Percentiles rank a stretch among this genome's conserved stretches.
These are phyloP conservation scores for Boletus rex-veris DNA, from an alignment of 768 basidiomycete species.

Conservation along the genomic window DNA sequence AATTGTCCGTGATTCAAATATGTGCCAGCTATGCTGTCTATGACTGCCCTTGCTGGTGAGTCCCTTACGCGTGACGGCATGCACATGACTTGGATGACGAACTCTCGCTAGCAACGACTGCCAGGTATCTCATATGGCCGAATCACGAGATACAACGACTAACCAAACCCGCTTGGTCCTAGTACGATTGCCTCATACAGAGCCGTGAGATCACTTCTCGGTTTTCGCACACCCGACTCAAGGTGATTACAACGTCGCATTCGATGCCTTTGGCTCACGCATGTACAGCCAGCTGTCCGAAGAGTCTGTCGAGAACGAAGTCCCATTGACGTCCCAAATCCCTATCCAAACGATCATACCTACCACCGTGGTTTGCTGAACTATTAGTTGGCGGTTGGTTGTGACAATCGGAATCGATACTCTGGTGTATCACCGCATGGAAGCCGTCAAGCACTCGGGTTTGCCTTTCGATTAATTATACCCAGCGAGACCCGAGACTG, in stretches of 20 bases:
- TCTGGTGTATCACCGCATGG: too few relatives aligned
- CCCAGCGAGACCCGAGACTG: too few relatives aligned
- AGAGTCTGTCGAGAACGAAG: neutral
- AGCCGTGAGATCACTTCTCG: slow-evolving; percentile 18
- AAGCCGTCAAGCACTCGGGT: too few relatives aligned
- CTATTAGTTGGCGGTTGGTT: too few relatives aligned
- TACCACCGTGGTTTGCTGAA: neutral
- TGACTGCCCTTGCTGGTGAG: slow-evolving; percentile 10
- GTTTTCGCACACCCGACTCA: neutral
- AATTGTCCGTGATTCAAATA: neutral
- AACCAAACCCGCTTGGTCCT: neutral
- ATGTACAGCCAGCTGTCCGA: neutral
- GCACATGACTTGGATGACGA: neutral
- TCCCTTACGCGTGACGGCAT: neutral
- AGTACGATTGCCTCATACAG: slow-evolving; percentile 18
- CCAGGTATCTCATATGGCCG: slow-evolving; percentile 8
- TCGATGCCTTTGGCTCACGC: neutral
- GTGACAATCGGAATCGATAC: too few relatives aligned
- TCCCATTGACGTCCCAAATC: slow-evolving; percentile 8
- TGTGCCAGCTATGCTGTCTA: slow-evolving; percentile 2
- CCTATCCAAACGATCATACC: neutral
- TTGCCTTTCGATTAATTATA: too few relatives aligned
- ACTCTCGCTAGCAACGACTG: slow-evolving; percentile 8
- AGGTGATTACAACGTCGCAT: neutral
- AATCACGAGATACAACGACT: neutral